A percentile compares a stretch with the other conserved stretches of the same genome.
Conservation (phyloP, 192 early-diverging fungal genomes). For the Spizellomyces sp. region DNA sequence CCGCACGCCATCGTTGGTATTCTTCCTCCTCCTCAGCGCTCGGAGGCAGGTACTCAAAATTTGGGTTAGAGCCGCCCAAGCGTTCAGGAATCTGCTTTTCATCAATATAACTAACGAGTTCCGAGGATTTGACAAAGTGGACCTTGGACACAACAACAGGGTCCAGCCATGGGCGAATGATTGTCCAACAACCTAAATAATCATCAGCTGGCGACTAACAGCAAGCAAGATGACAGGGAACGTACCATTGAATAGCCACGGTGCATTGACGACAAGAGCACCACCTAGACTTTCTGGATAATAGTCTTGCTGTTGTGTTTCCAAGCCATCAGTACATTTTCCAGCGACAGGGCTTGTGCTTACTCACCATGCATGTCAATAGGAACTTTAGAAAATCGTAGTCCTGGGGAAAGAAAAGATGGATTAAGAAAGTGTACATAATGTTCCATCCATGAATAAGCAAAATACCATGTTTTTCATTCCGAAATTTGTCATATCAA, state of each 20-base stretch:
- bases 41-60: constrained; percentile 29
- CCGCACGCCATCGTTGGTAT: neutral
- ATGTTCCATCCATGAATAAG: neutral
- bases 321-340: neutral
- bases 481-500: constrained; percentile 79
- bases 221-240: constrained; percentile 19
- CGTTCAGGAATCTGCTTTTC: constrained; percentile 57
- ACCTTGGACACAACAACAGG: constrained; percentile 89
- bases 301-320: constrained; percentile 62
- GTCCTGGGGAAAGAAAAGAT: constrained; percentile 47
- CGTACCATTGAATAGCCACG: constrained; percentile 80
- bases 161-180: constrained; percentile 82
- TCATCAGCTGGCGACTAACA: neutral
- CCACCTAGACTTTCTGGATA: constrained; percentile 88
- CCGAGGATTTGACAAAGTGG: constrained; percentile 64
- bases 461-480: constrained; percentile 63
- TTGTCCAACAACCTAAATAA: constrained; percentile 61
- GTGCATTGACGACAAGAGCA: constrained; percentile 81
- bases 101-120: constrained; percentile 65
- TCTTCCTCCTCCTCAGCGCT: constrained; percentile 16
- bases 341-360: neutral
- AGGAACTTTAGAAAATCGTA: constrained; percentile 77
- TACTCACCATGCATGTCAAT: constrained; percentile 62
- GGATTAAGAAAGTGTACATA: neutral
- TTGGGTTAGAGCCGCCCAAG: constrained; percentile 54